Percentiles rank a stretch among this genome's conserved stretches.
These are phyloP conservation scores for Starmerella riodocensis DNA, from an alignment of 805 yeast species.

Conservation along the genomic window DNA sequence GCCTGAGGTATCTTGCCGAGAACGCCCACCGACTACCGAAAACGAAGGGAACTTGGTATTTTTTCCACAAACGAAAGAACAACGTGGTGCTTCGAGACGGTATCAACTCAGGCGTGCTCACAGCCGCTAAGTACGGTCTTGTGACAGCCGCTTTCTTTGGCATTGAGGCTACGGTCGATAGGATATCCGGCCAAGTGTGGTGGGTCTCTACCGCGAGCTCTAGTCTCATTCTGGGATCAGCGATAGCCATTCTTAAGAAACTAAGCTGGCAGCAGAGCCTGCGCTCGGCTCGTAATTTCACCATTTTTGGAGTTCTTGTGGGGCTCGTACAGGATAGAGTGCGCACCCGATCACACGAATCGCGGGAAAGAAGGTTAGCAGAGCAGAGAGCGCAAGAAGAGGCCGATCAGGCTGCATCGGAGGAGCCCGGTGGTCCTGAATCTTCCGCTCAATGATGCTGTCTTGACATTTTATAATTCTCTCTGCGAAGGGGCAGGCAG, in stretches of 20 bases:
- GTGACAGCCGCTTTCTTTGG: conserved; percentile 42
- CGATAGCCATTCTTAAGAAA: conserved; percentile 36
- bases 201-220: conserved; percentile 51
- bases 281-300: conserved; percentile 36
- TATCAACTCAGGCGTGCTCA: conserved; percentile 35
- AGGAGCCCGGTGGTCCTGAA: too few relatives aligned
- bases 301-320: conserved; percentile 42
- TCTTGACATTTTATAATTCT: too few relatives aligned
- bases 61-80: conserved; percentile 72
- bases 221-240: conserved; percentile 39
- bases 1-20: conserved; percentile 55
- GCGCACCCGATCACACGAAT: neutral
- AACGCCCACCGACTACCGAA: conserved; percentile 72
- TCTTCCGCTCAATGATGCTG: too few relatives aligned
- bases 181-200: conserved; percentile 40
- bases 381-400: neutral
- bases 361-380: neutral
- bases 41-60: conserved; percentile 75
- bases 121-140: conserved; percentile 32
- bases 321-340: conserved; percentile 56
- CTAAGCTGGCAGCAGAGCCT: conserved; percentile 24
- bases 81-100: conserved; percentile 55
- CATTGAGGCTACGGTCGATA: conserved; percentile 50
- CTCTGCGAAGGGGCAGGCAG: neutral
- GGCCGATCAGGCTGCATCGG: neutral